Evolutionary conservation across 1,284 basidiomycete genomes (phyloP).

Genomic region (Ceratobasidium sp.): DNA sequence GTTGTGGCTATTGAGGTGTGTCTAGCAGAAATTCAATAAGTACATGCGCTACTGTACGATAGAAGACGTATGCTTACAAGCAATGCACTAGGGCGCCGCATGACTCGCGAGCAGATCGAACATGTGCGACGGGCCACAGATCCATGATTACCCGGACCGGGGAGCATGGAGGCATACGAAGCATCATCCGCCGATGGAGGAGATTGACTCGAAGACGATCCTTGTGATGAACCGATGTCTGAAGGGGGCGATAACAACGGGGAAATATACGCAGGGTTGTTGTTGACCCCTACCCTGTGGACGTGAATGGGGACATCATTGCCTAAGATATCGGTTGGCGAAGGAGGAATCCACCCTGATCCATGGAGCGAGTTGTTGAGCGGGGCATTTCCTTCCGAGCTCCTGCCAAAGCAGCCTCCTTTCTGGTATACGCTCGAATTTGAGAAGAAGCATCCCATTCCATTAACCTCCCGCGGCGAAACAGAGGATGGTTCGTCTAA

Average conservation of each 20-base stretch:
- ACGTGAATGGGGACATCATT: too few species aligned
- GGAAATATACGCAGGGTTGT: too few species aligned
- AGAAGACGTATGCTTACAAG: neutral
- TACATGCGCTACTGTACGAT: neutral
- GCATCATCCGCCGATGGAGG: neutral
- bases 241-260: too few species aligned
- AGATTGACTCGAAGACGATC: neutral
- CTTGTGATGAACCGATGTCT: too few species aligned
- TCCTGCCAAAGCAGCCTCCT: too few species aligned
- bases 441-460: slow-evolving; percentile 4
- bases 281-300: too few species aligned
- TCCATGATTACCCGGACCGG: neutral
- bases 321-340: too few species aligned
- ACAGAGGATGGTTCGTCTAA: slow-evolving; percentile 8
- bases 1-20: slow-evolving; percentile 24
- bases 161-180: neutral
- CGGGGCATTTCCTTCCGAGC: too few species aligned
- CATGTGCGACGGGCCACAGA: slow-evolving; percentile 34
- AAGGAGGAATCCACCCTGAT: too few species aligned
- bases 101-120: slow-evolving; percentile 2
- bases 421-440: too few species aligned
- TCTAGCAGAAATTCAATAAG: neutral
- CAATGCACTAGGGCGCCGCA: slow-evolving; percentile 36
- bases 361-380: too few species aligned
- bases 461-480: slow-evolving; percentile 1